Percentiles rank a stretch among this genome's conserved stretches.
These are phyloP conservation scores for Halteria grandinella DNA, from an alignment of 73 alveolate genomes.

Conservation along the genomic window DNA sequence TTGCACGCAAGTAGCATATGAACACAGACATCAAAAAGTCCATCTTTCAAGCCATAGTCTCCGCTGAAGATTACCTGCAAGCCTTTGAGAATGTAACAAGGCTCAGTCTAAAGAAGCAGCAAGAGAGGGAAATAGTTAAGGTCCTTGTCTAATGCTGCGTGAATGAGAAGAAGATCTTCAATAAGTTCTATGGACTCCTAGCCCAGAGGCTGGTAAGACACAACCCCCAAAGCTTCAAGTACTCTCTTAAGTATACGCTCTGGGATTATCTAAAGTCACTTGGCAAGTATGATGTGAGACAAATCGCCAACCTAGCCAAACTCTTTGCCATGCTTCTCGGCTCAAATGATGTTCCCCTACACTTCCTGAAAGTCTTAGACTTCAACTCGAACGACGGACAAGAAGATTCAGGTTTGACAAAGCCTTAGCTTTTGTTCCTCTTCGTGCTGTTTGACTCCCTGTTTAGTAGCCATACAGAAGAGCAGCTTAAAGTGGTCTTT, in stretches of 20 bases:
- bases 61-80: slow-evolving; percentile 63
- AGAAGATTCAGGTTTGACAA: not conserved
- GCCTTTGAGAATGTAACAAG: slow-evolving; percentile 59
- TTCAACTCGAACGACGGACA: not conserved
- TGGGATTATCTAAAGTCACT: slow-evolving; percentile 70
- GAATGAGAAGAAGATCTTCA: slow-evolving; percentile 49
- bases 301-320: slow-evolving; percentile 54
- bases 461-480: not conserved
- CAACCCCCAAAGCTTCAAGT: slow-evolving; percentile 27
- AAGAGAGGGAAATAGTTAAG: slow-evolving; percentile 69
- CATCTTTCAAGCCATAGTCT: slow-evolving; percentile 49
- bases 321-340: slow-evolving; percentile 33
- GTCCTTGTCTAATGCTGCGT: slow-evolving; percentile 58
- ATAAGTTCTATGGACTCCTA: slow-evolving; percentile 52
- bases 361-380: slow-evolving; percentile 32
- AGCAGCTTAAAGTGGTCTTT: slow-evolving; percentile 1
- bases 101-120: slow-evolving; percentile 60
- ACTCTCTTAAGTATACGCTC: slow-evolving; percentile 65
- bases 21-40: slow-evolving; percentile 66
- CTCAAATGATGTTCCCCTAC: slow-evolving; percentile 24
- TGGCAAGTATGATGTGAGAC: slow-evolving; percentile 21
- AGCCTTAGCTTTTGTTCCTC: no score
- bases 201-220: slow-evolving; percentile 15
- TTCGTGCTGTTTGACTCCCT: not conserved
- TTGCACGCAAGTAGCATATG: slow-evolving; percentile 51